These are phyloP conservation scores for Dissophora globulifera DNA, from an alignment of 192 early-diverging fungal genomes.

Conservation along the genomic window DNA sequence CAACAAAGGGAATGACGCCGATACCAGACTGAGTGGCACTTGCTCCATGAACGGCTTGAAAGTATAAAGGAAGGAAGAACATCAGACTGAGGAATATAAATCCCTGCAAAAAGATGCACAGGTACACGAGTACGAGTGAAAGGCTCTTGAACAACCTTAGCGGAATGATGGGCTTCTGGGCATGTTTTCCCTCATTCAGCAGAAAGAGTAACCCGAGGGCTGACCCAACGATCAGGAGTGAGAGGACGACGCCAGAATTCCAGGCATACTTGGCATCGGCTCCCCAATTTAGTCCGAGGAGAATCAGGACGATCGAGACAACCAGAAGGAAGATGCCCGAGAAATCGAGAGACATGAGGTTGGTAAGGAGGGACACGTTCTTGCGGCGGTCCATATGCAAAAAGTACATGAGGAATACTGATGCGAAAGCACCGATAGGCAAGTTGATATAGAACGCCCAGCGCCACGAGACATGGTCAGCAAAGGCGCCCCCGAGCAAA, in stretches of 20 bases:
- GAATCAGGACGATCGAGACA: conserved; percentile 33
- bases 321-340: conserved; percentile 47
- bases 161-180: conserved; percentile 73
- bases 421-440: conserved; percentile 26
- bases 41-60: conserved; percentile 70
- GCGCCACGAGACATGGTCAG: conserved; percentile 52
- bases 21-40: conserved; percentile 77
- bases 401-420: conserved; percentile 15
- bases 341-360: conserved; percentile 33
- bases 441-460: conserved; percentile 57
- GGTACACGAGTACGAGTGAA: conserved; percentile 65
- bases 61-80: conserved; percentile 80
- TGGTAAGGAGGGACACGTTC: conserved; percentile 10
- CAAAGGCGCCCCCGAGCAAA: conserved; percentile 52
- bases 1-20: conserved; percentile 76
- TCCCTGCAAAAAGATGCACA: conserved; percentile 68
- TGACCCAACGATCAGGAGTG: conserved; percentile 67
- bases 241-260: conserved; percentile 69
- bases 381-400: conserved; percentile 16
- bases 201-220: conserved; percentile 46
- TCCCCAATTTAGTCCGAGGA: conserved; percentile 52
- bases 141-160: conserved; percentile 71
- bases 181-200: no score
- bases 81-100: conserved; percentile 58
- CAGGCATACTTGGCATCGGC: conserved; percentile 70